Evolutionary conservation across 129 eudicot species (phyloP).

Genomic region (Flaveria robusta): DNA sequence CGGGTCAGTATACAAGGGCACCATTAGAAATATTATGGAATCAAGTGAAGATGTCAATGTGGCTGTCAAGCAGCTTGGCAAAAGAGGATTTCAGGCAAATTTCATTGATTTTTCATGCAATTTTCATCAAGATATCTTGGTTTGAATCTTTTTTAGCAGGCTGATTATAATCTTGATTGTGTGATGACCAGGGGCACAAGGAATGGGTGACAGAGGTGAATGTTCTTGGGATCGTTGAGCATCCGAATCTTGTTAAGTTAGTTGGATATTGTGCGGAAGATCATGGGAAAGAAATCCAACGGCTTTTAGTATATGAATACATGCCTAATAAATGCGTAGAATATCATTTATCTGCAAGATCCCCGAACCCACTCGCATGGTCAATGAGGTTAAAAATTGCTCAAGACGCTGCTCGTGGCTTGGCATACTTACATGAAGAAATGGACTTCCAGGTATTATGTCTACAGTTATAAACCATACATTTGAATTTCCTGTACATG

Average conservation of each 20-base stretch:
- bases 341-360: conserved; percentile 64
- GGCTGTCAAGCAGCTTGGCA: conserved; percentile 87
- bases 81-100: conserved; percentile 84
- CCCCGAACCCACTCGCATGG: conserved; percentile 67
- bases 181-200: conserved; percentile 71
- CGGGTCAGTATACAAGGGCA: conserved; percentile 77
- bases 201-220: conserved; percentile 96
- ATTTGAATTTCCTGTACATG: neutral
- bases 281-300: conserved; percentile 84
- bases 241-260: conserved; percentile 79
- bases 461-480: neutral
- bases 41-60: conserved; percentile 52
- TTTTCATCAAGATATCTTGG: neutral
- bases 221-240: conserved; percentile 81
- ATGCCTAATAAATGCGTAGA: conserved; percentile 81
- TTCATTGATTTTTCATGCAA: neutral
- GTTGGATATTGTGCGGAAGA: conserved; percentile 93
- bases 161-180: neutral
- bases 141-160: neutral
- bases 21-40: conserved; percentile 53
- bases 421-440: conserved; percentile 77
- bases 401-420: conserved; percentile 87
- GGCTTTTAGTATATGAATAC: conserved; percentile 76
- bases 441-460: conserved; percentile 81
- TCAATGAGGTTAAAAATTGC: conserved; percentile 73